Conservation (phyloP, 768 basidiomycete species). For the Mrakia hoshinonis region DNA sequence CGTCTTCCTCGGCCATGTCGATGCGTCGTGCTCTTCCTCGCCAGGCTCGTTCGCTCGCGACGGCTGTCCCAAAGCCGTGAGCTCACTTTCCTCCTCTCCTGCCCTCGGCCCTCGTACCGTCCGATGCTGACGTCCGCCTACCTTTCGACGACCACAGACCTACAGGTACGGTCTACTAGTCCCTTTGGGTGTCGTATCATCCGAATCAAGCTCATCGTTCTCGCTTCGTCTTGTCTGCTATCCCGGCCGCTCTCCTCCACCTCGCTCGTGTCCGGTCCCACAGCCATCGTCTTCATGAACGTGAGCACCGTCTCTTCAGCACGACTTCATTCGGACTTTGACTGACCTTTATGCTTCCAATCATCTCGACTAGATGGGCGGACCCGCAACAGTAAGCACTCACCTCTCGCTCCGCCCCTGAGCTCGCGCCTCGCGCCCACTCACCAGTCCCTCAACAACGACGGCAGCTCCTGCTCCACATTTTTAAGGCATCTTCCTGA, state of each 20-base stretch:
- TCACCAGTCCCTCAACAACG: too few relatives aligned
- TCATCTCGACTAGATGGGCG: constrained; percentile 61
- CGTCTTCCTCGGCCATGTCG: not conserved
- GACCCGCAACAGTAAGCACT: constrained; percentile 70
- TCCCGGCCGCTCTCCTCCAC: constrained; percentile 6
- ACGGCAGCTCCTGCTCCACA: not conserved
- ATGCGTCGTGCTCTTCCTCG: not conserved
- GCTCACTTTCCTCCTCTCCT: not conserved
- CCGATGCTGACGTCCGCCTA: not conserved
- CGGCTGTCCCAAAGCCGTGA: constrained; percentile 10
- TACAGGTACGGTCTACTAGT: constrained; percentile 5
- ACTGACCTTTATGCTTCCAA: not conserved
- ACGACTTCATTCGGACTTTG: not conserved
- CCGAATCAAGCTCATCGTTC: not conserved
- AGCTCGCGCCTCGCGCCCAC: not conserved
- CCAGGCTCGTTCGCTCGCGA: not conserved
- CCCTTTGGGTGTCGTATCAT: not conserved
- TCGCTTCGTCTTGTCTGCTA: not conserved
- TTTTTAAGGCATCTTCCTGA: not conserved
- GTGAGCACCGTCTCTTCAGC: not conserved
- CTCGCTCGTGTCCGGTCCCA: not conserved
- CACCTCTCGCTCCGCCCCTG: not conserved
- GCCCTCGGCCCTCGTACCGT: not conserved
- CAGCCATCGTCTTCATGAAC: constrained; percentile 92
- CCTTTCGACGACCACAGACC: not conserved